Conservation (phyloP, 345 rosid genomes). For the Aegle marmelos region DNA sequence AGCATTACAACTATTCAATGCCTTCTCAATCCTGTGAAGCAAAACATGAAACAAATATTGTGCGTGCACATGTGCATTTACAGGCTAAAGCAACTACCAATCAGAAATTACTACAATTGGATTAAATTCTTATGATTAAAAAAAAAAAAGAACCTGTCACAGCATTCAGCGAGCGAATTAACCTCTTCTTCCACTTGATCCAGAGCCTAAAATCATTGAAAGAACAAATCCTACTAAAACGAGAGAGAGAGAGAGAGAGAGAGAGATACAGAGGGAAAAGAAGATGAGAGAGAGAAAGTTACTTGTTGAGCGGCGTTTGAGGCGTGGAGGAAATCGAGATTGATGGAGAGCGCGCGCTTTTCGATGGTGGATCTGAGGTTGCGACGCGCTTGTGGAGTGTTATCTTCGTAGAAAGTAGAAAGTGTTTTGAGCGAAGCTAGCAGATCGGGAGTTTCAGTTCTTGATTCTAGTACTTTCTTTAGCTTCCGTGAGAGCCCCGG, state of each 20-base stretch:
- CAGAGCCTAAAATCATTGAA: slow-evolving; percentile 45
- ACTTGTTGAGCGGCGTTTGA: slow-evolving; percentile 70
- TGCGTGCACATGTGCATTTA: neutral
- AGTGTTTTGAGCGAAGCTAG: slow-evolving; percentile 77
- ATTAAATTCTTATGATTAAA: too few species aligned
- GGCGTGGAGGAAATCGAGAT: slow-evolving; percentile 72
- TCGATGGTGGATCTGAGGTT: slow-evolving; percentile 97
- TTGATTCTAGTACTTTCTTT: slow-evolving; percentile 89
- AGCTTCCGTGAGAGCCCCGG: slow-evolving; percentile 93
- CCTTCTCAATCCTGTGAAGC: slow-evolving; percentile 66
- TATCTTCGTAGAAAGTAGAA: slow-evolving; percentile 76
- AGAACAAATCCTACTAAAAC: neutral
- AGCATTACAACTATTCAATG: slow-evolving; percentile 75
- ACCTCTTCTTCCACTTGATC: slow-evolving; percentile 97
- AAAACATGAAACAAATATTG: neutral
- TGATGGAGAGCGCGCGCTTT: slow-evolving; percentile 88
- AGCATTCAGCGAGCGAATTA: slow-evolving; percentile 82
- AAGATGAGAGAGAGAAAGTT: neutral
- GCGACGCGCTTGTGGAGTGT: slow-evolving; percentile 87
- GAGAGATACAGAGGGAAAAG: neutral
- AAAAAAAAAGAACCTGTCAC: slow-evolving; percentile 52
- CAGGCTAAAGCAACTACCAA: neutral
- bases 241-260: neutral
- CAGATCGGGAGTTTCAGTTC: slow-evolving; percentile 86
- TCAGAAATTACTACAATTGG: neutral